Base-by-base conservation (phyloP, 129 eudicot species). In the Saussurea involucrata region DNA sequence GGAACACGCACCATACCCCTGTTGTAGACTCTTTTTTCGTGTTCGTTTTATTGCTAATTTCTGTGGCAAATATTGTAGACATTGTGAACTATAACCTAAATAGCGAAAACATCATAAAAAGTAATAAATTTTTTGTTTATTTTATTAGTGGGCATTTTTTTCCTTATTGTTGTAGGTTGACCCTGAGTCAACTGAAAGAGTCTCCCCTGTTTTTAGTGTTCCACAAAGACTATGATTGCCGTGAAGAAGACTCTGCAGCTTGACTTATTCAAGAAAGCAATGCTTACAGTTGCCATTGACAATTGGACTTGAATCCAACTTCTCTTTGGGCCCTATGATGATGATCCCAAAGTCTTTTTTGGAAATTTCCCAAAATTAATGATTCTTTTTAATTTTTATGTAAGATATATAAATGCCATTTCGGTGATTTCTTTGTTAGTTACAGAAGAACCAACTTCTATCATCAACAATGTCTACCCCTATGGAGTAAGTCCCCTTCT, bases 401-500 rank as follows among this genome's bases (percentile, higher is more conserved):
- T 28, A 1, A 55, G 49, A 46, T 20, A 55, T 31, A 81, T 61
- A 76, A 25, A 81, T 5, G 24, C 46, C 65, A 74, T 74, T 46
- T 58, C 21, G 2, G 33, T 75, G 61, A 53, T 55, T 55, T 80
- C 49, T 55, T 68, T 8, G 4, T 18, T 74, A n/a, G 34, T 73
- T 73, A 12, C 53, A 18, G 78, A 72, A 77, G 75, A 77, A 77
- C 72, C 72, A 77, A 33, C 66, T 32, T 36, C 70, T 40, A 76
- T 57, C 81, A 24, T 31, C 69, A 8, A 76, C 78, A 44, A 88
- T 88, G 92, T 22, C 89, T 85, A 79, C 87, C 55, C 92, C 92
- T 36, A 18, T 12, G 68, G 71, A 85, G 89, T 85, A 83, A 80
- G 84, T 53, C 11, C 32, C 24, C 21, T 75, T 24, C 22, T 70